Conservation (phyloP, 2,329 filamentous ascomycete species). For the Colletotrichum siamense region DNA sequence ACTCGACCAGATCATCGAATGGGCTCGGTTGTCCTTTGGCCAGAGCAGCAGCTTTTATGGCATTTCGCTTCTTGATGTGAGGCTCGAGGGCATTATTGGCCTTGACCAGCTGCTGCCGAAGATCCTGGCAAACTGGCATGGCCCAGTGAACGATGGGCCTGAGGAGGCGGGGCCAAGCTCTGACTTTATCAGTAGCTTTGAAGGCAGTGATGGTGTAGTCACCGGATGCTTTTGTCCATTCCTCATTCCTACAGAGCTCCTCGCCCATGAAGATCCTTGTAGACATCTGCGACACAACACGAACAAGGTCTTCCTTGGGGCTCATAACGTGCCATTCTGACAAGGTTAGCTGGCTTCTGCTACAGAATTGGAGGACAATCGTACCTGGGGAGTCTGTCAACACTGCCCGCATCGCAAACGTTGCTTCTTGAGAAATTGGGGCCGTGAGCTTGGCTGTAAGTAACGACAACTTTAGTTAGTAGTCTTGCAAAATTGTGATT, state of each 20-base stretch:
- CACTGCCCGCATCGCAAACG: neutral
- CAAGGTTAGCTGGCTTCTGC: neutral
- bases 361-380: neutral
- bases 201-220: neutral
- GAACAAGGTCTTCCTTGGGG: neutral
- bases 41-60: neutral
- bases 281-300: slow-evolving; percentile 16
- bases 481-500: neutral
- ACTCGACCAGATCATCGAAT: slow-evolving; percentile 25
- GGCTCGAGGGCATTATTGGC: slow-evolving; percentile 12
- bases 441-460: neutral
- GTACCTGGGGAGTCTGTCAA: neutral
- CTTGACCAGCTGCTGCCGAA: neutral
- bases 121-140: slow-evolving; percentile 7
- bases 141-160: slow-evolving; percentile 22
- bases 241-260: slow-evolving; percentile 17
- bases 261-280: slow-evolving; percentile 23
- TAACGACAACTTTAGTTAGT: neutral
- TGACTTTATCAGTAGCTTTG: neutral
- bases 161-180: slow-evolving; percentile 18
- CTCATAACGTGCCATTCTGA: slow-evolving; percentile 14
- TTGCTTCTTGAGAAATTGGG: neutral
- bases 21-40: neutral
- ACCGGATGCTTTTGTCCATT: slow-evolving; percentile 15
- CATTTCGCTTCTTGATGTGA: slow-evolving; percentile 6